Conservation (phyloP, 352 stramenopile species). For the Phytophthora sp. region DNA sequence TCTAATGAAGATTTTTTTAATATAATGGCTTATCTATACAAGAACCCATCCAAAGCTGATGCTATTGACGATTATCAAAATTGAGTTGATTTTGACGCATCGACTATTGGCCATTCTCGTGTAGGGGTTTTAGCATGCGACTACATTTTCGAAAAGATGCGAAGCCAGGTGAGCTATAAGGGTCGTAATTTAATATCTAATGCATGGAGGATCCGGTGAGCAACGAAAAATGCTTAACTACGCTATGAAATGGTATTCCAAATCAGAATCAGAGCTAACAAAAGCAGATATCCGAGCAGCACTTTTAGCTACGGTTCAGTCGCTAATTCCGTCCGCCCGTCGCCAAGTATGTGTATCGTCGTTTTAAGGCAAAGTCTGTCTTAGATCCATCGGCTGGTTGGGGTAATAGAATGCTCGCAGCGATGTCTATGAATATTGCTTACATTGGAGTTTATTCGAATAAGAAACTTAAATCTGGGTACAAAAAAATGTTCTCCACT, state of each 20-base stretch:
- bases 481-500: not conserved
- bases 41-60: not conserved
- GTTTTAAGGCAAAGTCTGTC: not conserved
- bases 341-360: not conserved
- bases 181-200: not conserved
- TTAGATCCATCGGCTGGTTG: not conserved
- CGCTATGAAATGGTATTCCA: not conserved
- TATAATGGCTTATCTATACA: not conserved
- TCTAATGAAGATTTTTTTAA: too few relatives aligned
- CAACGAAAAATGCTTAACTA: not conserved
- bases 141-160: not conserved
- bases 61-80: not conserved
- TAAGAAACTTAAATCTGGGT: not conserved
- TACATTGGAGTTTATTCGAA: not conserved
- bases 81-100: not conserved
- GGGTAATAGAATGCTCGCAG: not conserved
- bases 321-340: not conserved
- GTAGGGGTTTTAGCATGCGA: not conserved
- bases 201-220: not conserved
- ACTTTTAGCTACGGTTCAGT: not conserved
- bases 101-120: not conserved
- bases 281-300: not conserved
- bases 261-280: not conserved
- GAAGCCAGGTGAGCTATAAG: not conserved
- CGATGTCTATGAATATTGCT: not conserved